Percentiles rank a stretch among this genome's conserved stretches.
Evolutionary conservation across 1,284 basidiomycete species (phyloP).

Genomic region (Boletus mariae): DNA sequence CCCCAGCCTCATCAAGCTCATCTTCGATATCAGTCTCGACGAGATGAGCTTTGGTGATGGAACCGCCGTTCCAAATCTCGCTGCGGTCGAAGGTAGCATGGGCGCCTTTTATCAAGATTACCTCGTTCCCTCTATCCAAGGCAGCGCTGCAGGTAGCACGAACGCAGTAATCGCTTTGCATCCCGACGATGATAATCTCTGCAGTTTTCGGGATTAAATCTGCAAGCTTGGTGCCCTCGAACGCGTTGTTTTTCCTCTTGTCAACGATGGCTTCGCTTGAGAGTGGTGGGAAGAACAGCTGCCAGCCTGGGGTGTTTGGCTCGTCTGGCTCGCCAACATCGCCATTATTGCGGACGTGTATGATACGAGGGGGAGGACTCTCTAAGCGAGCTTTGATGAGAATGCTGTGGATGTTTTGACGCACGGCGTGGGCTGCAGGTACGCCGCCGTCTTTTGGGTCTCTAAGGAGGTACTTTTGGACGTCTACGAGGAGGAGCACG

Average conservation of each 20-base stretch:
- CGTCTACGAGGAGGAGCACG: slow-evolving; percentile 59
- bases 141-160: slow-evolving; percentile 63
- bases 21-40: slow-evolving; percentile 43
- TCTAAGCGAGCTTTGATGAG: slow-evolving; percentile 50
- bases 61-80: slow-evolving; percentile 54
- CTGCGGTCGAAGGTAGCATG: slow-evolving; percentile 64
- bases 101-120: slow-evolving; percentile 56
- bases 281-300: slow-evolving; percentile 50
- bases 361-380: slow-evolving; percentile 50
- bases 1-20: slow-evolving; percentile 63
- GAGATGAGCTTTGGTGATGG: slow-evolving; percentile 43
- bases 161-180: slow-evolving; percentile 64
- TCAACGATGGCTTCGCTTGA: slow-evolving; percentile 53
- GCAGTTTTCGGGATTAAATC: slow-evolving; percentile 48
- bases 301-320: slow-evolving; percentile 50
- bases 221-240: slow-evolving; percentile 51
- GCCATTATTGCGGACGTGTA: slow-evolving; percentile 63
- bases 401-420: slow-evolving; percentile 46
- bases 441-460: slow-evolving; percentile 51
- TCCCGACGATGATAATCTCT: slow-evolving; percentile 62
- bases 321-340: slow-evolving; percentile 59
- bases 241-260: slow-evolving; percentile 69
- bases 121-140: slow-evolving; percentile 59
- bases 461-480: slow-evolving; percentile 50
- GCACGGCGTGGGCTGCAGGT: slow-evolving; percentile 42